These are phyloP conservation scores for Paramecium pentaurelia DNA, from an alignment of 73 alveolate species.

Conservation along the genomic window DNA sequence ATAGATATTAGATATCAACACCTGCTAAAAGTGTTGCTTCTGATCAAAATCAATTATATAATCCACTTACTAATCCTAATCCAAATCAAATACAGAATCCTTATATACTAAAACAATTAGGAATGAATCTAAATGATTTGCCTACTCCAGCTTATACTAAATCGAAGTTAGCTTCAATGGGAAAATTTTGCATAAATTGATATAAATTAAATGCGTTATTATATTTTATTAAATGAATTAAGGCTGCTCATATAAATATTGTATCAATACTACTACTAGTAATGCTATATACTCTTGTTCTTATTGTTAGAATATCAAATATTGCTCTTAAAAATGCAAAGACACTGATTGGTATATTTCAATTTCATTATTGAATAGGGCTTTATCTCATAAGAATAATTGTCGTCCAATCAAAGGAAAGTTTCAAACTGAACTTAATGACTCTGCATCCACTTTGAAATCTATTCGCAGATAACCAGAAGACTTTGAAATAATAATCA, in stretches of 20 bases:
- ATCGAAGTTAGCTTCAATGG: neutral
- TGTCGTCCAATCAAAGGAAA: neutral
- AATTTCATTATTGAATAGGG: neutral
- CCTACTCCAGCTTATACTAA: neutral
- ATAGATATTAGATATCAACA: neutral
- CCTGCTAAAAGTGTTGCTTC: neutral
- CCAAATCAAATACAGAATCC: neutral
- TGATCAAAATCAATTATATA: neutral
- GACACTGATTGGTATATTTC: neutral
- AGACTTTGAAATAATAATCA: neutral
- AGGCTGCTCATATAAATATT: neutral
- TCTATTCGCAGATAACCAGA: neutral
- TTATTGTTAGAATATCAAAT: neutral
- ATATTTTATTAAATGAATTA: neutral
- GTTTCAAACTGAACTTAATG: neutral
- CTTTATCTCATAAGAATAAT: neutral
- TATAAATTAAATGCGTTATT: conserved; percentile 5
- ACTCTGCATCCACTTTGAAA: conserved; percentile 30
- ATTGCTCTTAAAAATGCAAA: neutral
- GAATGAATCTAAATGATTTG: neutral
- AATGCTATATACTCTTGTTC: neutral
- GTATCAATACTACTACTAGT: neutral
- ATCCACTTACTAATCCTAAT: neutral
- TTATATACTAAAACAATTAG: neutral
- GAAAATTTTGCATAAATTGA: neutral